phyloP scores from a whole-genome alignment of 768 basidiomycete species.

The Pleurotus sapidus region DNA sequence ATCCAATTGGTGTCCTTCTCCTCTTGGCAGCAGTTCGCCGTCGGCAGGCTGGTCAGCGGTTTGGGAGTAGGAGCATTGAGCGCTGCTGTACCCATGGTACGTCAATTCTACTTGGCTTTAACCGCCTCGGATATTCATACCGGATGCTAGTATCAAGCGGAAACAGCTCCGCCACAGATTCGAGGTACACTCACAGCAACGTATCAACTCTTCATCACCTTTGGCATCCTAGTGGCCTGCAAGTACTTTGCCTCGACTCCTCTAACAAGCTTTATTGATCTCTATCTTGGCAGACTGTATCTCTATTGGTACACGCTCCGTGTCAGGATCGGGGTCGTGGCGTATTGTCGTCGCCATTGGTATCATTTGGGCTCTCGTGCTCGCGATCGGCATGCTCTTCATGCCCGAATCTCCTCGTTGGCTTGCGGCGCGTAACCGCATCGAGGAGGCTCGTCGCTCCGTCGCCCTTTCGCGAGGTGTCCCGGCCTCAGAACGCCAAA shows the following conservation, averaged over 20 bases:
- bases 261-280: neutral
- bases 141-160: constrained; percentile 68
- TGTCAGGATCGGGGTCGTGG: constrained; percentile 52
- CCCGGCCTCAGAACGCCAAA: constrained; percentile 30
- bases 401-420: constrained; percentile 71
- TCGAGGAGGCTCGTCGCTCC: constrained; percentile 46
- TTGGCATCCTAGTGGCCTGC: constrained; percentile 69
- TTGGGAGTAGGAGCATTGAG: constrained; percentile 67
- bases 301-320: constrained; percentile 59
- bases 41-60: constrained; percentile 65
- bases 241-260: constrained; percentile 16
- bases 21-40: constrained; percentile 65
- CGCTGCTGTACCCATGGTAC: constrained; percentile 63
- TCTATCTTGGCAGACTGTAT: constrained; percentile 47
- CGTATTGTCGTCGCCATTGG: constrained; percentile 60
- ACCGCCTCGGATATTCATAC: constrained; percentile 3
- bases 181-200: constrained; percentile 66
- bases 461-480: constrained; percentile 51
- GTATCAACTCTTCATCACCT: constrained; percentile 65
- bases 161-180: constrained; percentile 69
- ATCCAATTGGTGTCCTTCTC: constrained; percentile 49
- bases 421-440: constrained; percentile 47
- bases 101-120: constrained; percentile 2
- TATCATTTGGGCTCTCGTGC: constrained; percentile 59
- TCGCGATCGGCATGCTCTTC: constrained; percentile 62